Base-by-base conservation (phyloP, 2,329 filamentous ascomycete genomes). In the Pseudocercospora musae region DNA sequence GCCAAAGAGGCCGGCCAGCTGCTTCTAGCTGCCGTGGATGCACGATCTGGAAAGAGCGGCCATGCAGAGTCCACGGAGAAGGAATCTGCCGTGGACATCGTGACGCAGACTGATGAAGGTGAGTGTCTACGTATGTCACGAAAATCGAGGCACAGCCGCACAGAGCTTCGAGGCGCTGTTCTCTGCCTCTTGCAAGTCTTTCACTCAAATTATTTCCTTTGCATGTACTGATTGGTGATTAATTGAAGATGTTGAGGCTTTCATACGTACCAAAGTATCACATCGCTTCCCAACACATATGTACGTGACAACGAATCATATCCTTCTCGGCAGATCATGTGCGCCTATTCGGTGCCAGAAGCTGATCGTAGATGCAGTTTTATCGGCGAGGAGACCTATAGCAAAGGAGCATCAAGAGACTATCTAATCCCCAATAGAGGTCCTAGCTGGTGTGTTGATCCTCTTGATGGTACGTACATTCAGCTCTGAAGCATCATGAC, bases 31-130 rank as follows among this genome's bases (percentile, higher is more conserved):
- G 86, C 85, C 11, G 85, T 87, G n/a, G 80, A 83, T 66, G 73
- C 80, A 65, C 81, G 87, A 33, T 84, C 83, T 68, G 77, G 76
- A 9, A 78, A 76, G 40, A 66, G 62, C 72, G 57, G 68, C 13
- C 64, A 72, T 42, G 75, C 81, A 63, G 69, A 70, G 1, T 81
- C 83, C 59, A 77, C 80, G 7, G 88, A 92, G 76, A 93, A 93
- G 74, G 87, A 90, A 67, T 91, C 85, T 72, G 83, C 89, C 0
- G 89, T 92, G 10, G 90, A 92, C 73, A 85, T 92, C 65, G 89
- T 92, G 20, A 92, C 89, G 9, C 85, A 91, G 76, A 89, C 88
- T 0, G 89, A 92, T 72, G 84, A 89, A 76, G 87, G 88, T 89
- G 75, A 66, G 76, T 69, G 18, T 48, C 18, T 18, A 23, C 7